phyloP scores from a whole-genome alignment of 2,329 filamentous ascomycete species.

The Immersiporthe knoxdaviesiana region DNA sequence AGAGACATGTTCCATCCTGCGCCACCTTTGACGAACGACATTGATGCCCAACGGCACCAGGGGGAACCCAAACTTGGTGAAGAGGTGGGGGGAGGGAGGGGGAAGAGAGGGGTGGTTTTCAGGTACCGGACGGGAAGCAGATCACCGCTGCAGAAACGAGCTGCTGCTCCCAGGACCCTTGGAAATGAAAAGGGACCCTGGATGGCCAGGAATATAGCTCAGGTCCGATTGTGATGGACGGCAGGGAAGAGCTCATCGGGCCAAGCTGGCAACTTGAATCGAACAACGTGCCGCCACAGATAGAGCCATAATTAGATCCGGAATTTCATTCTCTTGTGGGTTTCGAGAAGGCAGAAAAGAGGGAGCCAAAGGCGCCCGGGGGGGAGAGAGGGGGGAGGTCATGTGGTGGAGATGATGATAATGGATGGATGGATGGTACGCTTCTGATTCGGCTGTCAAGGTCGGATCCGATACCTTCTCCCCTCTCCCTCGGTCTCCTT shows the following conservation, averaged over 20 bases:
- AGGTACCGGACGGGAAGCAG: slow-evolving; percentile 7
- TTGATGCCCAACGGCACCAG: slow-evolving; percentile 26
- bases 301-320: not conserved
- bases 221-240: not conserved
- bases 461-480: not conserved
- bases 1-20: not conserved
- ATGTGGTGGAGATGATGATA: not conserved
- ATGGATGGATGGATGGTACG: not conserved
- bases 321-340: not conserved
- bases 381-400: too few species aligned
- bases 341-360: not conserved
- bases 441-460: not conserved
- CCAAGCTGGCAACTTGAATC: not conserved
- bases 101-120: not conserved
- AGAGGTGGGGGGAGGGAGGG: too few species aligned
- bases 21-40: slow-evolving; percentile 1
- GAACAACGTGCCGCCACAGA: slow-evolving; percentile 2
- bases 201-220: not conserved
- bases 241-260: not conserved
- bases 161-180: not conserved
- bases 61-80: not conserved
- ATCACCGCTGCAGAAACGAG: slow-evolving; percentile 1
- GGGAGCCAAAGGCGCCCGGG: too few species aligned
- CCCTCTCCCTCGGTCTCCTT: not conserved
- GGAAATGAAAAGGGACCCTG: not conserved